Conservation (phyloP, 306 rosid species). For the Medicago ruthenica region DNA sequence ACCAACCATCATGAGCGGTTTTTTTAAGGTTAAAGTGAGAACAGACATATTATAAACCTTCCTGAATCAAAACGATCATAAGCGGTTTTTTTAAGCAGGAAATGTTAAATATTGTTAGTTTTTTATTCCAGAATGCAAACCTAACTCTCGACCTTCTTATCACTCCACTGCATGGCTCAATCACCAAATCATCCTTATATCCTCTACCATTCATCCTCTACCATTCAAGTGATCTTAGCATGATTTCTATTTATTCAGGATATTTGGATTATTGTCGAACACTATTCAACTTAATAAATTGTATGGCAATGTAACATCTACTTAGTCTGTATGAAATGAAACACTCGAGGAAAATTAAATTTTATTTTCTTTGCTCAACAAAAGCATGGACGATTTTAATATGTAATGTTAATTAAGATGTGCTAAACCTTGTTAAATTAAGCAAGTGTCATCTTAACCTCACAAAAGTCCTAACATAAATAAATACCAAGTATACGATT, state of each 20-base stretch:
- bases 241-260: conserved; percentile 13
- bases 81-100: too few species aligned
- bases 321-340: too few species aligned
- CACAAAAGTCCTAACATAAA: background rate
- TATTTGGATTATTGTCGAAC: conserved; percentile 2
- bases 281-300: conserved; percentile 1
- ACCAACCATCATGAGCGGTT: background rate
- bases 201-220: background rate
- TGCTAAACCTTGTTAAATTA: background rate
- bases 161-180: too few species aligned
- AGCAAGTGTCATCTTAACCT: background rate
- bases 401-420: background rate
- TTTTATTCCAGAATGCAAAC: too few species aligned
- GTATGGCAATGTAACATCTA: background rate
- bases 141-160: too few species aligned
- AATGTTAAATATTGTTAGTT: too few species aligned
- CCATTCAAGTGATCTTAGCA: background rate
- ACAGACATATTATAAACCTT: background rate
- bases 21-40: background rate
- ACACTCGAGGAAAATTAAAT: background rate
- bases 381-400: background rate
- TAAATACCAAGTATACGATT: background rate
- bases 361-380: background rate
- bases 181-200: too few species aligned
- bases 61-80: background rate